Conservation (phyloP, 306 rosid genomes). For the Myrica gale region DNA sequence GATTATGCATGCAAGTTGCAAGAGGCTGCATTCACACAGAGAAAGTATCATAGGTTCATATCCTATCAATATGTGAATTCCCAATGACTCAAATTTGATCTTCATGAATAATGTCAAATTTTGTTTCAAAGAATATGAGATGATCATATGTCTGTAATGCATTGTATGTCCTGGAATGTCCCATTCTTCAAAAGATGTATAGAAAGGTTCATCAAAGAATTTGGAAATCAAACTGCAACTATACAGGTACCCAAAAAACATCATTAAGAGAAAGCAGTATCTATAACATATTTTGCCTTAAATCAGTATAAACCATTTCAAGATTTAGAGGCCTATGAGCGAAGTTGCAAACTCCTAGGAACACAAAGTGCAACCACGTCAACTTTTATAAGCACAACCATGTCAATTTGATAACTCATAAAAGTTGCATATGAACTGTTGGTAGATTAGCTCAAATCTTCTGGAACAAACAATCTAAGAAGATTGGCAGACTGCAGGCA, state of each 20-base stretch:
- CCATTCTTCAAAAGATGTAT: too few species aligned
- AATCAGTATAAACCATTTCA: background rate
- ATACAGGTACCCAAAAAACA: background rate
- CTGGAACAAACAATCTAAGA: background rate
- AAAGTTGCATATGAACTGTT: background rate
- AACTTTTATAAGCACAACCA: too few species aligned
- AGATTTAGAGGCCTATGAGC: background rate
- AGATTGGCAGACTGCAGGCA: background rate
- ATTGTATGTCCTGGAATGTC: too few species aligned
- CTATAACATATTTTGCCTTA: background rate
- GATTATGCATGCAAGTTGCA: conserved; percentile 87
- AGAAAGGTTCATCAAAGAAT: background rate
- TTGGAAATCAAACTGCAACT: background rate
- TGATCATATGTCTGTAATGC: background rate
- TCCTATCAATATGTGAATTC: background rate
- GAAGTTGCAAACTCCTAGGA: background rate
- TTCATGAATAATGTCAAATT: background rate
- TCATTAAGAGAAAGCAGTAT: background rate
- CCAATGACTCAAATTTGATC: background rate
- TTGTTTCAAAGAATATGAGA: background rate
- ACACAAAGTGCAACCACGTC: background rate
- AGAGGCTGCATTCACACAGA: conserved; percentile 61
- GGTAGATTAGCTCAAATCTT: background rate
- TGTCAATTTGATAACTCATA: background rate
- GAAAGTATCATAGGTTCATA: background rate